Conservation (phyloP, 1,284 basidiomycete genomes). For the Apiotrichum veenhuisii region DNA sequence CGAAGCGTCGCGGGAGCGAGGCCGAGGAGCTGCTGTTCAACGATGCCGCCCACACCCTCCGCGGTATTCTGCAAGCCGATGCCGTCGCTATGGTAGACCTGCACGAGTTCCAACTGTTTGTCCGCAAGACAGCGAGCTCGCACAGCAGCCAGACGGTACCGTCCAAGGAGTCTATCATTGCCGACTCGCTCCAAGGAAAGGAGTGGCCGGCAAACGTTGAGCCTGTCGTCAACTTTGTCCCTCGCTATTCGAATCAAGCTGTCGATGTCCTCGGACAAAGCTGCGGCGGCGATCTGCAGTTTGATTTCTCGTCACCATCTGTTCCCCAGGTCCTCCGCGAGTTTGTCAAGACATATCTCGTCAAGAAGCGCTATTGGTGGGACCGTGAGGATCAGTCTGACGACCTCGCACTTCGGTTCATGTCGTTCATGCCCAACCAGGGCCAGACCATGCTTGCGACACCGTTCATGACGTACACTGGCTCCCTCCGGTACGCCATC, state of each 20-base stretch:
- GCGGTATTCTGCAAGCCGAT: constrained; percentile 34
- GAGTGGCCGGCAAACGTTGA: constrained; percentile 34
- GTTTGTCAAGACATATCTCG: constrained; percentile 27
- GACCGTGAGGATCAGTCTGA: constrained; percentile 31
- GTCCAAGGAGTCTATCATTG: constrained; percentile 28
- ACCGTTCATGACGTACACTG: constrained; percentile 32
- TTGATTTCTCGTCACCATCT: constrained; percentile 20
- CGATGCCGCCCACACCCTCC: constrained; percentile 33
- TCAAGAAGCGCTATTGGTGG: constrained; percentile 38
- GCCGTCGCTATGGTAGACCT: constrained; percentile 34
- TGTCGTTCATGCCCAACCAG: constrained; percentile 32
- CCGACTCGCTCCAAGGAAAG: constrained; percentile 32
- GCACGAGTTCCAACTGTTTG: constrained; percentile 39
- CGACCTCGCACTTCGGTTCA: constrained; percentile 23
- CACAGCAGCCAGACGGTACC: neutral
- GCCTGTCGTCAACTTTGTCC: constrained; percentile 33
- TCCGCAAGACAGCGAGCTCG: constrained; percentile 16
- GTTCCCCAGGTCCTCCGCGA: constrained; percentile 20
- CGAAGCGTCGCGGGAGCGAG: constrained; percentile 20
- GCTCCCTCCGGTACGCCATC: constrained; percentile 30
- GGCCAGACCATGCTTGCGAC: constrained; percentile 31
- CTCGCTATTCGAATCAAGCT: constrained; percentile 1
- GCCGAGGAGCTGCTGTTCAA: constrained; percentile 23
- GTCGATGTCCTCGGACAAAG: constrained; percentile 25
- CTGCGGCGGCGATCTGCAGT: constrained; percentile 11